Base-by-base conservation (phyloP, 2,329 filamentous ascomycete genomes). In the Neonectria ditissima region DNA sequence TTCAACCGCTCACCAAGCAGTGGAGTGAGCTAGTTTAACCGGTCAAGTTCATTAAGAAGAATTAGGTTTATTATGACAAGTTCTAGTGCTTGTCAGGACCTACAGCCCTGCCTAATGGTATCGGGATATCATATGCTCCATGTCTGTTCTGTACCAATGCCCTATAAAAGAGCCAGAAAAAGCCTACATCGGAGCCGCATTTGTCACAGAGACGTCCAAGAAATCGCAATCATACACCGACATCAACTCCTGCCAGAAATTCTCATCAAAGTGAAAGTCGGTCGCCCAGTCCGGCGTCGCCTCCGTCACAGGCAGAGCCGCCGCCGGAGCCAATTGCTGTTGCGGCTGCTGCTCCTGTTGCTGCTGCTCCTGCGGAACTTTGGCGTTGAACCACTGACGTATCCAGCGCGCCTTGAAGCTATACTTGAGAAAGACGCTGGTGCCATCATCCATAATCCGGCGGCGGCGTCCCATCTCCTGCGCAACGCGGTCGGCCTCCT, bases 401-500 rank as follows among this genome's bases (percentile, higher is more conserved):
- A 82, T 78, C 80, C 80, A 81, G 1, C 76, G 71, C 6, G 80
- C 56, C 60, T 79, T 80, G 54, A 77, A 77, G 41, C 73, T 73
- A 32, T 76, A 77, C 45, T 76, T 74, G 1, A 70, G 58, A 55
- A 79, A 70, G 1, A 76, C 63, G 8, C 75, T 72, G 32, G 71
- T 74, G 2, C 74, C 76, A 2, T 77, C 76, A 11, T 76, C 72
- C 11, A 78, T 64, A 0, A 77, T 61, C 0, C 75, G 67, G 0
- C 72, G 66, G 16, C 72, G 66, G 10, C 75, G 69, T 4, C 69
- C 71, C 2, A 70, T 59, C 0, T 68, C 55, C 5, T 59, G 55
- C 1, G 76, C 73, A 47, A 68, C 65, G 5, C 57, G 59, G 5
- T 80, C 77, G 5, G 75, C 73, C 10, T 75, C 73, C 4, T 78